phyloP scores from a whole-genome alignment of 192 early-diverging fungal species.

The Chytriomyces hyalinus region DNA sequence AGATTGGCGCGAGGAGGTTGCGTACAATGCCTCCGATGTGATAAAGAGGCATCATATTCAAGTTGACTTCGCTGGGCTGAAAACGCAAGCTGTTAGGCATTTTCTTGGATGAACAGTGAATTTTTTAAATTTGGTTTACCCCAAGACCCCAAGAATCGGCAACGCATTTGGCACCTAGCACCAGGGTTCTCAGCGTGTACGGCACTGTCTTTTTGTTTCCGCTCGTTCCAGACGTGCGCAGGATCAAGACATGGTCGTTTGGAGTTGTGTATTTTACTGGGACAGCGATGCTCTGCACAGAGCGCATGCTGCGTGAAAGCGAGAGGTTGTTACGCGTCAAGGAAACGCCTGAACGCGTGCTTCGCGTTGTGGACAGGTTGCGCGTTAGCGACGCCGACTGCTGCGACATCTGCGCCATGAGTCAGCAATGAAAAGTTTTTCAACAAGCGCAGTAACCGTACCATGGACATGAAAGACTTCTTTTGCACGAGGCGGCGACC shows the following conservation, averaged over 20 bases:
- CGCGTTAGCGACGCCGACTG: neutral
- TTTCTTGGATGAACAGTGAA: too few relatives aligned
- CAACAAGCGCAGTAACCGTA: too few relatives aligned
- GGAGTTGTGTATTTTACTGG: neutral
- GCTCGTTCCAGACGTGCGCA: conserved; percentile 83
- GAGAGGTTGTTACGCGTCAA: too few relatives aligned
- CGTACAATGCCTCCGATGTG: conserved; percentile 78
- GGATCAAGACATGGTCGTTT: conserved; percentile 44
- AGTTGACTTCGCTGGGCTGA: conserved; percentile 15
- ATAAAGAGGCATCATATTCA: conserved; percentile 40
- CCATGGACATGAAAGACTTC: too few relatives aligned
- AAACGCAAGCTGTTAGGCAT: too few relatives aligned
- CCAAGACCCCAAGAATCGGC: neutral
- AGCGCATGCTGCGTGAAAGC: too few relatives aligned
- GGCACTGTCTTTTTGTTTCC: conserved; percentile 47
- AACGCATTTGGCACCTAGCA: neutral
- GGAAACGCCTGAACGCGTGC: too few relatives aligned
- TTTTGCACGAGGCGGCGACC: too few relatives aligned
- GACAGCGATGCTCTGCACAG: too few relatives aligned
- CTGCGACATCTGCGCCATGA: neutral
- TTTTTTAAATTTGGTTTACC: neutral
- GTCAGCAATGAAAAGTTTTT: neutral
- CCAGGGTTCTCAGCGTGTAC: neutral
- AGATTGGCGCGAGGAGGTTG: conserved; percentile 70
- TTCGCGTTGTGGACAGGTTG: too few relatives aligned